Evolutionary conservation across 495 filamentous ascomycete species (phyloP), one percentile per base, ranked within the genome.

Genomic region (Elaphomyces granulatus): DNA sequence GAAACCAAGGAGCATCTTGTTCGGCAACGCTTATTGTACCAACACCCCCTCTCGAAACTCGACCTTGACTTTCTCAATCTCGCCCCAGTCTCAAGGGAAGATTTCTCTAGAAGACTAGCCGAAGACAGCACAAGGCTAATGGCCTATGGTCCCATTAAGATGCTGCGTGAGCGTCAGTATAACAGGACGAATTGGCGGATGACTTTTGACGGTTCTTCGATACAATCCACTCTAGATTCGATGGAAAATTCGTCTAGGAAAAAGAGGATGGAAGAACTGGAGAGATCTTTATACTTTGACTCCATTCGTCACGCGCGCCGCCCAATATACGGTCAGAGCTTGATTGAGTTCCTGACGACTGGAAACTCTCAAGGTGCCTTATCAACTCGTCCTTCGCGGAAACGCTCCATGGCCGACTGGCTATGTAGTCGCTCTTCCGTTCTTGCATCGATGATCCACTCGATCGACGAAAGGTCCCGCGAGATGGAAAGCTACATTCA

Each of bases 41-140:
- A 77, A 37, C 71, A 80, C 31, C 74, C 77, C 1, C 75, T 82
- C 56, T 68, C 66, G 30, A 68, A 64, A 15, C 75, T 82, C 14
- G 82, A 78, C 55, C 53, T 93, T 14, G 73, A 78, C 41, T 82
- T 92, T 48, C 70, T 93, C 42, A 92, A 92, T 49, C 68, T 94
- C 31, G 70, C 83, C 4, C 83, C 84, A 1, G 72, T 83, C 1
- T 74, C 69, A 12, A 68, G 81, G 43, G 86, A 94, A 47, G 50
- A 66, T 45, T 53, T 80, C 40, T 81, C 80, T 3, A 68, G 57
- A n/a, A 60, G 65, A 3, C 52, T 78, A 32, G 72, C 75, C 8
- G 71, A 79, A 23, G 70, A 72, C 43, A 75, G 78, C 47, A 68
- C 67, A 21, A 68, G 68, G 46, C 64, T 82, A 20, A 81, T 77